Percentiles rank a stretch among this genome's conserved stretches.
phyloP scores from a whole-genome alignment of 768 basidiomycete genomes.

The Termitomyces sp. region DNA sequence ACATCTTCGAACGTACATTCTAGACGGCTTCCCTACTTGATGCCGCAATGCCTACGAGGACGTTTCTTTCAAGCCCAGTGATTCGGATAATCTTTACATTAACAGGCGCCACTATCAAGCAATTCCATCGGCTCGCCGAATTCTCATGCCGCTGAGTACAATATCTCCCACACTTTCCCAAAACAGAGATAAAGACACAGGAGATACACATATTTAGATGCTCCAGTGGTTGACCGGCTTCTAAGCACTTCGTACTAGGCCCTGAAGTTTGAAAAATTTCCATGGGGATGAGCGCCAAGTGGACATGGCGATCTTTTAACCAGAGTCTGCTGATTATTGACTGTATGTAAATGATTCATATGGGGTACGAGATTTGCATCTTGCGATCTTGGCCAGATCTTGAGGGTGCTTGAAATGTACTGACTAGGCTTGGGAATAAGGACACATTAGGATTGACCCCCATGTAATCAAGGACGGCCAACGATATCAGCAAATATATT shows the following conservation, averaged over 20 bases:
- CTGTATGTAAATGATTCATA: neutral
- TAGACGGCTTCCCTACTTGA: neutral
- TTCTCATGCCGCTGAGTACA: neutral
- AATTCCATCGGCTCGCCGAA: neutral
- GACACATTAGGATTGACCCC: neutral
- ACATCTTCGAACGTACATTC: neutral
- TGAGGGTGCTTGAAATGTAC: neutral
- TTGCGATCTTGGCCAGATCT: neutral
- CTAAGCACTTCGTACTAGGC: neutral
- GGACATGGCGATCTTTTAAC: neutral
- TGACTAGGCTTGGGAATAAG: neutral
- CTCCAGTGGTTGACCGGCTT: neutral
- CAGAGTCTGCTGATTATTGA: neutral
- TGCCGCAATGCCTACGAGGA: neutral
- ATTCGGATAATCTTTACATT: neutral
- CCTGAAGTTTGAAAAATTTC: neutral
- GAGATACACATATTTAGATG: neutral
- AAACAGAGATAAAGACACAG: neutral
- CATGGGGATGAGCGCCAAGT: neutral
- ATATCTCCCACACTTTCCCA: neutral
- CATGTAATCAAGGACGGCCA: neutral
- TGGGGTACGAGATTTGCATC: neutral
- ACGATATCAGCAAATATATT: neutral
- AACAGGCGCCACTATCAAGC: neutral
- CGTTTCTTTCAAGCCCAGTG: neutral